Evolutionary conservation across 768 basidiomycete species (phyloP), one percentile per base, ranked within the genome.

Genomic region (Panaeolus cyanescens): DNA sequence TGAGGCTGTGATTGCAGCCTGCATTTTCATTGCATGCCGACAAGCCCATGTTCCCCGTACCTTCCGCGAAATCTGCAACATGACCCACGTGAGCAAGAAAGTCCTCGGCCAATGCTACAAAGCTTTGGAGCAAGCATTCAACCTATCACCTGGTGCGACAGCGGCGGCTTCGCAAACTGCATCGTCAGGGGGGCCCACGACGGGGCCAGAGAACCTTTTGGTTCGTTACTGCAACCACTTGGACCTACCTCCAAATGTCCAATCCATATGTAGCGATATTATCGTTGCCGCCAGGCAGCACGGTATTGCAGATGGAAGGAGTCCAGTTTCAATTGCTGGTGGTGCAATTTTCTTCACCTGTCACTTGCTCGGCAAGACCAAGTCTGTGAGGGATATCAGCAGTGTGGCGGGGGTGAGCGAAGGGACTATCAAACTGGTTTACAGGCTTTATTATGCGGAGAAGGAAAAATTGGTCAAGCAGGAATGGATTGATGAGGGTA

Each of bases 241-340:
- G 62, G 93, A 92, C 67, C 81, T 97, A 32, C 90, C 92, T 1
- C 79, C 91, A 32, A 90, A 86, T 62, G 83, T 96, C 59, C 92
- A 96, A 73, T 83, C 88, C 25, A 92, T 93, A 37, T 93, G 92
- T 70, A 80, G 85, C 19, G 91, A 95, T 64, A 90, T 95, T 71
- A 93, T 95, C 64, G 73, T 90, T 59, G 85, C 86, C 31, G 92
- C 92, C 13, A 85, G 93, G 56, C 83, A 91, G 64, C 84, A 91
- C 65, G 93, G 93, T 40, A 90, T 96, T 63, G 95, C 95, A 32
- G 95, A 95, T 70, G 97, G 97, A 25, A 83, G 97, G 63, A 93
- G 89, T 68, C 96, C 96, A 1, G 92, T 98, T 56, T 97, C 97
- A n/a, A 95, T 99, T 66, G 97, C 96, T n/a, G 93, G 94, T 39